Conservation (phyloP, 2,329 filamentous ascomycete species). For the Cercospora sp. region DNA sequence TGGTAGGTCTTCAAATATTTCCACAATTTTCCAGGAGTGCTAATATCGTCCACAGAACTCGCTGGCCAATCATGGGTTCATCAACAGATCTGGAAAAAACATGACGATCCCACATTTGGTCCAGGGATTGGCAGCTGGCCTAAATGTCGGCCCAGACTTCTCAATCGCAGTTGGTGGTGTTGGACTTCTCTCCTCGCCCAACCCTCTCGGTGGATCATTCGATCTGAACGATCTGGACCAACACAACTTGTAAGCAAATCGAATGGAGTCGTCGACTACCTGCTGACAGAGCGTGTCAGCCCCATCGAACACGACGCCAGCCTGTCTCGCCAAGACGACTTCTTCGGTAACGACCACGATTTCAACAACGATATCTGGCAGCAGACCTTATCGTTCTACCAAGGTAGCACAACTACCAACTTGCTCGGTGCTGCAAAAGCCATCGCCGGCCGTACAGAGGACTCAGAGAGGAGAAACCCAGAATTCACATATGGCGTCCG, state of each 20-base stretch:
- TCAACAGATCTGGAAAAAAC: slow-evolving; percentile 30
- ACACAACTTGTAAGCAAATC: slow-evolving; percentile 33
- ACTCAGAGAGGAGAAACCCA: slow-evolving; percentile 34
- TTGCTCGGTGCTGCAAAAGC: slow-evolving; percentile 35
- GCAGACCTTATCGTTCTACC: slow-evolving; percentile 33
- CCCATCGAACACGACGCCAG: slow-evolving; percentile 40
- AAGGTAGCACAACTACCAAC: slow-evolving; percentile 30
- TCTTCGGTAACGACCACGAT: slow-evolving; percentile 39
- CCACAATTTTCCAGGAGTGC: neutral
- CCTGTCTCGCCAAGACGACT: slow-evolving; percentile 39
- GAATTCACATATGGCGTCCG: slow-evolving; percentile 37
- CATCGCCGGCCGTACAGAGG: slow-evolving; percentile 36
- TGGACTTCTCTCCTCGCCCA: slow-evolving; percentile 28
- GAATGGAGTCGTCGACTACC: too few relatives aligned
- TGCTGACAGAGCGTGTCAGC: neutral
- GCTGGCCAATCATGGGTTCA: slow-evolving; percentile 32
- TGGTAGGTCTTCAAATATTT: slow-evolving; percentile 12
- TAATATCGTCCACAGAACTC: slow-evolving; percentile 18
- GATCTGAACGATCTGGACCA: slow-evolving; percentile 32
- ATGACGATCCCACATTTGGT: slow-evolving; percentile 33
- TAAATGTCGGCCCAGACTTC: slow-evolving; percentile 35
- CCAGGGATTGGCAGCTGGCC: slow-evolving; percentile 30
- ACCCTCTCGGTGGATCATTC: slow-evolving; percentile 27
- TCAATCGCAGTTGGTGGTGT: slow-evolving; percentile 32
- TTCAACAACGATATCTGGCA: slow-evolving; percentile 41